A percentile compares a stretch with the other conserved stretches of the same genome.
phyloP scores from a whole-genome alignment of 1,139 yeast genomes.

The Taphrina wiesneri region DNA sequence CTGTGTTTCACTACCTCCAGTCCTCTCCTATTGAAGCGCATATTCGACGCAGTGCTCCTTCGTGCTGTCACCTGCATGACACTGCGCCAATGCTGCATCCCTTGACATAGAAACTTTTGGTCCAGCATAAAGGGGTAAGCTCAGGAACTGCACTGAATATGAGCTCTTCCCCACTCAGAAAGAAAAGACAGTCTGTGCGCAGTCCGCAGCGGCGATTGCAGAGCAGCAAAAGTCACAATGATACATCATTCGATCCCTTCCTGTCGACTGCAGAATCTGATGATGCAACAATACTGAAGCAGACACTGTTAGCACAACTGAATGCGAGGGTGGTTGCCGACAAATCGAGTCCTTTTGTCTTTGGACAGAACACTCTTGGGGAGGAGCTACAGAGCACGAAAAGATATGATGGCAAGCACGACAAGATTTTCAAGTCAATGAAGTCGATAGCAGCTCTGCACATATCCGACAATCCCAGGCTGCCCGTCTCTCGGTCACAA shows the following conservation, averaged over 20 bases:
- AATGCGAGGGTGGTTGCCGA: conserved; percentile 20
- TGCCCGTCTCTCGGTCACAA: background rate
- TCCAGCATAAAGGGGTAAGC: background rate
- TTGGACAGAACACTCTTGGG: background rate
- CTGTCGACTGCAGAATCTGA: background rate
- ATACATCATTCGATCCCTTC: conserved; percentile 1
- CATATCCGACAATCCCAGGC: background rate
- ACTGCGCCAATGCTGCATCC: background rate
- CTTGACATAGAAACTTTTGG: background rate
- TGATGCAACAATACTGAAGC: conserved; percentile 18
- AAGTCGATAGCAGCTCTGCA: conserved; percentile 7
- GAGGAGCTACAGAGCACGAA: background rate
- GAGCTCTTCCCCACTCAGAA: background rate
- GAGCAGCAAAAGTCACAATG: background rate
- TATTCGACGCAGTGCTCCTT: background rate
- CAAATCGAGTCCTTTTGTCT: background rate
- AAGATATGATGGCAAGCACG: conserved; percentile 4
- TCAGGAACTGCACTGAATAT: background rate
- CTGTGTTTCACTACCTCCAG: too few species aligned
- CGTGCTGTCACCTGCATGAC: background rate
- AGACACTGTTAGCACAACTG: conserved; percentile 20
- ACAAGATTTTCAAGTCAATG: conserved; percentile 15
- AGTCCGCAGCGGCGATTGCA: background rate
- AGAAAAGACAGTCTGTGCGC: background rate
- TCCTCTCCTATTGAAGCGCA: too few species aligned